Base-by-base conservation (phyloP, 2,329 filamentous ascomycete species). In the Epichloe coenophiala region DNA sequence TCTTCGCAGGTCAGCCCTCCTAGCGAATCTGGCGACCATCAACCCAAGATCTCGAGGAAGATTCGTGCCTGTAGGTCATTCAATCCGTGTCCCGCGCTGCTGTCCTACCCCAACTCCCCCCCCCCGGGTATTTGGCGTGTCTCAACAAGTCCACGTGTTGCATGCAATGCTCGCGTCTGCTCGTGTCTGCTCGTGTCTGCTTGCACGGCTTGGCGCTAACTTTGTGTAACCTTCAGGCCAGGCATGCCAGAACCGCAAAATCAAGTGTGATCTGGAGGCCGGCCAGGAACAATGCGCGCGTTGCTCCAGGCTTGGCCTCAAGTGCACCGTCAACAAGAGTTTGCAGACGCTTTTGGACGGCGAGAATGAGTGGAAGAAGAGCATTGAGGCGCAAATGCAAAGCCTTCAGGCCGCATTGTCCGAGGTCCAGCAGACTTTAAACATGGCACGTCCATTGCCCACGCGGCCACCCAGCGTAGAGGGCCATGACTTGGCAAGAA, bases 331-430 rank as follows among this genome's bases (percentile, higher is more conserved):
- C 36, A 77, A 78, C 57, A 74, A 76, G 59, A 77, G 74, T 57
- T 69, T 76, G 19, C 75, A 78, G 58, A 75, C 73, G 50, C 71
- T 78, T 42, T 67, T 77, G 17, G 73, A 77, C 45, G 73, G 75
- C 48, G 75, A 76, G 62, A 68, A 71, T 55, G 65, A 71, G 68
- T 76, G 64, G 65, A 63, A 61, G 53, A 55, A 49, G 35, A 55
- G 54, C 41, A 63, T 64, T 52, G 61, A 64, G 45, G 50, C 50
- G 17, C 58, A 63, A 51, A 56, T 63, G 21, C 55, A 58, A 33
- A 52, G 50, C 4, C 55, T 65, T 2, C 60, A 59, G 37, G 49
- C 59, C 11, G 59, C 62, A 36, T 31, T 64, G 46, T 51, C 56
- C 5, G 58, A 65, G 21, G 53, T 64, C 3, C 60, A 62, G 36